Conservation (phyloP, 2,329 filamentous ascomycete genomes). For the Nothophoma quercina region DNA sequence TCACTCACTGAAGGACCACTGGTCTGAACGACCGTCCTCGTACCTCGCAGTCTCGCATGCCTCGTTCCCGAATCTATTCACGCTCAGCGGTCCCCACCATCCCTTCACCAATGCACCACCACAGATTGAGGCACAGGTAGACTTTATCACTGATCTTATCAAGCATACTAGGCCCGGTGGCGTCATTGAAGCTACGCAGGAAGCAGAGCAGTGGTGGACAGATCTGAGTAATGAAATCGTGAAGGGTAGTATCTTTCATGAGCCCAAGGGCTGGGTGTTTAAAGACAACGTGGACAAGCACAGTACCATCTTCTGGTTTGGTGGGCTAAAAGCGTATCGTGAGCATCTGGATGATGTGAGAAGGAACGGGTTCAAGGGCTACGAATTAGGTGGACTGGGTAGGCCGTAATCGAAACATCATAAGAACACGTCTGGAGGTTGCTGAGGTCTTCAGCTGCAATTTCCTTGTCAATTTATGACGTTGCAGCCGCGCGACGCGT, state of each 20-base stretch:
- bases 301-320: slow-evolving; percentile 1
- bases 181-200: not conserved
- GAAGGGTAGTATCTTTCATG: not conserved
- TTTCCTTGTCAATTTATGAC: too few relatives aligned
- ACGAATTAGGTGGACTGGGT: too few relatives aligned
- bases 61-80: slow-evolving; percentile 2
- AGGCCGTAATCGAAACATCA: too few relatives aligned
- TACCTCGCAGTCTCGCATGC: not conserved
- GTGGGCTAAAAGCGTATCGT: not conserved
- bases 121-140: slow-evolving; percentile 1
- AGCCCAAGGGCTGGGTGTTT: slow-evolving; percentile 1
- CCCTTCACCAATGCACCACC: not conserved
- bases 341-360: not conserved
- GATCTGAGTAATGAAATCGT: not conserved
- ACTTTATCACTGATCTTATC: not conserved
- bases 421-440: too few relatives aligned
- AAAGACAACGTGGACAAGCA: slow-evolving; percentile 2
- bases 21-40: not conserved
- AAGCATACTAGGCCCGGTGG: not conserved
- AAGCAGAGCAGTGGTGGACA: not conserved
- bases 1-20: not conserved
- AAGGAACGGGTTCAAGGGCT: not conserved
- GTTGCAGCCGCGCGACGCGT: too few relatives aligned
- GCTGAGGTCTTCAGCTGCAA: too few relatives aligned
- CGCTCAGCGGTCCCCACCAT: not conserved